Percentiles rank a stretch among this genome's conserved stretches.
These are phyloP conservation scores for Neofusicoccum sp. DNA, from an alignment of 2,329 filamentous ascomycete species.

Conservation along the genomic window DNA sequence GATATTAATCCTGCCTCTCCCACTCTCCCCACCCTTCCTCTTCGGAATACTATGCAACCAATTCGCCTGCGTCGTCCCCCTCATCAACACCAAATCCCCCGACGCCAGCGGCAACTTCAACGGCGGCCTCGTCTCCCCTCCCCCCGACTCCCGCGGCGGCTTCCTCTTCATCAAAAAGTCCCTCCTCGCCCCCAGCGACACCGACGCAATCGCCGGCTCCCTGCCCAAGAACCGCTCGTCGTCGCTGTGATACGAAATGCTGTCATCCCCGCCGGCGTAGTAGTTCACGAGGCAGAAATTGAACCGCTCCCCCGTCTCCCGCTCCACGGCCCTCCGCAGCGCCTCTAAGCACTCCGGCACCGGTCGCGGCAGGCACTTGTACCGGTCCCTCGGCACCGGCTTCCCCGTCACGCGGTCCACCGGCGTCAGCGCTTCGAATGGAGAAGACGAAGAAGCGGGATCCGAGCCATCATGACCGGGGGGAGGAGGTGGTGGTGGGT, in stretches of 20 bases:
- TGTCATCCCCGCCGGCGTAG: constrained; percentile 75
- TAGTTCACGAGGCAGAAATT: constrained; percentile 86
- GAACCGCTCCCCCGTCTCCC: constrained; percentile 66
- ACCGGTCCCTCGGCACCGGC: constrained; percentile 50
- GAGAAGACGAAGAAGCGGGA: too few species aligned
- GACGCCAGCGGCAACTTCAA: constrained; percentile 60
- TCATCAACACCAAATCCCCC: constrained; percentile 82
- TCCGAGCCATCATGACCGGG: not conserved
- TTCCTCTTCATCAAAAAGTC: constrained; percentile 85
- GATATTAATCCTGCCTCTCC: constrained; percentile 70
- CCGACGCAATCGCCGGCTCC: constrained; percentile 72
- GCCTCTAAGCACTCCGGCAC: constrained; percentile 70
- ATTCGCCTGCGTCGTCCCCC: constrained; percentile 70
- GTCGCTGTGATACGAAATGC: constrained; percentile 78
- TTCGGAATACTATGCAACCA: constrained; percentile 83
- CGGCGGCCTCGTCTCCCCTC: constrained; percentile 36
- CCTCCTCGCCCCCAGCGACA: constrained; percentile 70
- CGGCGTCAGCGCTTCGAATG: constrained; percentile 25
- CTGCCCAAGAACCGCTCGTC: constrained; percentile 75
- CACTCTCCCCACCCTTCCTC: constrained; percentile 63
- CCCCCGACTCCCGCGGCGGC: constrained; percentile 42
- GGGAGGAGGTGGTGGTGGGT: not conserved
- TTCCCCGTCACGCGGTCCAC: constrained; percentile 48
- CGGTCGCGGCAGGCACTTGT: constrained; percentile 66
- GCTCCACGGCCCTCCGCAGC: constrained; percentile 65